Evolutionary conservation across 164 flowering plant genomes (phyloP), one percentile per base, ranked within the genome.

Genomic region (Stephania japonica): DNA sequence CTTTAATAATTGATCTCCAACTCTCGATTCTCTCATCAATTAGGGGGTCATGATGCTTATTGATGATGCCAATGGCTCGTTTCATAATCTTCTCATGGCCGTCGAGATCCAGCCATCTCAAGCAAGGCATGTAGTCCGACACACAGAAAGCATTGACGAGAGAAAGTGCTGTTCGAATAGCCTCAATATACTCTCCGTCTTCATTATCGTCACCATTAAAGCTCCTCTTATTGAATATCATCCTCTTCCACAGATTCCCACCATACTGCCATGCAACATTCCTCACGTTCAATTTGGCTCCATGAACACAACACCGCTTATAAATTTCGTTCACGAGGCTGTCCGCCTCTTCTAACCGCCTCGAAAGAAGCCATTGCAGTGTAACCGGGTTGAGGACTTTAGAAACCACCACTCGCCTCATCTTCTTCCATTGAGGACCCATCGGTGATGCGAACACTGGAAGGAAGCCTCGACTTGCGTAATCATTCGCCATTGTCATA

Each of bases 21-120:
- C 72, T 42, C 32, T 65, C 9, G 0, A 84, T 84, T 75, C 87
- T 73, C 16, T 75, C 77, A 1, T 80, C 78, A 38, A 79, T 77
- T 12, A 75, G 56, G 0, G 78, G 79, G 47, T 83, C 81, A 21
- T 83, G 82, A 27, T 79, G 75, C 61, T 78, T 75, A 21, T 75
- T 70, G 0, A 81, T 49, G 16, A 59, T 64, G 25, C 14, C 43
- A 1, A 53, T n/a, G 4, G 81, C 83, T 25, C 72, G 63, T 65
- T 70, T 73, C 65, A 80, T 69, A 12, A 71, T 71, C 70, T 70
- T 80, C 71, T 83, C 84, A 47, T 83, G 84, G 7, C 89, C 87
- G 59, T 83, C 85, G 21, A 86, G 66, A 74, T 85, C 89, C 16
- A 81, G 41, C 49, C 63, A 44, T 62, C 75, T 65, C 67, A 78